Conservation (phyloP, 1,284 basidiomycete species). For the Marasmius fiardii region DNA sequence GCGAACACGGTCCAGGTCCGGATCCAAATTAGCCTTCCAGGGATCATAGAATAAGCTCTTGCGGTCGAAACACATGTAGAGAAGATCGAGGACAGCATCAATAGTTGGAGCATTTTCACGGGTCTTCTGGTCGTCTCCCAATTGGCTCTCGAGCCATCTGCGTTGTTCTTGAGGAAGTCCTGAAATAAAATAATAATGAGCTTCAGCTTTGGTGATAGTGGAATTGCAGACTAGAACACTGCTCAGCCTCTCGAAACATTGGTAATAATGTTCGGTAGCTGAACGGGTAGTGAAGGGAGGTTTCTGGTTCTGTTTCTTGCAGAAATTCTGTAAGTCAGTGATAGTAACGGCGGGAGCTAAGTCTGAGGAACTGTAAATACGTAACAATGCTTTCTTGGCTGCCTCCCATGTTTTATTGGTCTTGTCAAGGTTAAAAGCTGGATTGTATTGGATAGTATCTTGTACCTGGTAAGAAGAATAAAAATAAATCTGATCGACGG, state of each 20-base stretch:
- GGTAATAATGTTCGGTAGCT: background rate
- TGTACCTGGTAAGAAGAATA: background rate
- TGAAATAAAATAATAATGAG: background rate
- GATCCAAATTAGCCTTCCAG: background rate
- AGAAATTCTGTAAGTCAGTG: background rate
- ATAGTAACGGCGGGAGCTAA: background rate
- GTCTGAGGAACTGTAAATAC: background rate
- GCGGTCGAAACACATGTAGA: background rate
- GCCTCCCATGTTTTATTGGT: background rate
- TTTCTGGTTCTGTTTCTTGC: background rate
- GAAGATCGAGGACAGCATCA: background rate
- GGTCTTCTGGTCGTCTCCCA: background rate
- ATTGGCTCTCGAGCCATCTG: background rate
- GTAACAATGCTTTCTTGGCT: background rate
- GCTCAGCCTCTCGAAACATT: background rate
- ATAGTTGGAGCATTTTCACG: background rate
- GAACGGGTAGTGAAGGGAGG: background rate
- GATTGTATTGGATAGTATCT: background rate
- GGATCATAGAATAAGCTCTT: background rate
- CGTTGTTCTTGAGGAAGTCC: background rate
- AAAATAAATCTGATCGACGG: background rate
- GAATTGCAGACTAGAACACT: background rate
- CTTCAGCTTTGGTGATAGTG: background rate
- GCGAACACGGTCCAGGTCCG: background rate
- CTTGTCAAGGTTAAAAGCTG: background rate